phyloP scores from a whole-genome alignment of 805 yeast species.

The Ogataea henricii region DNA sequence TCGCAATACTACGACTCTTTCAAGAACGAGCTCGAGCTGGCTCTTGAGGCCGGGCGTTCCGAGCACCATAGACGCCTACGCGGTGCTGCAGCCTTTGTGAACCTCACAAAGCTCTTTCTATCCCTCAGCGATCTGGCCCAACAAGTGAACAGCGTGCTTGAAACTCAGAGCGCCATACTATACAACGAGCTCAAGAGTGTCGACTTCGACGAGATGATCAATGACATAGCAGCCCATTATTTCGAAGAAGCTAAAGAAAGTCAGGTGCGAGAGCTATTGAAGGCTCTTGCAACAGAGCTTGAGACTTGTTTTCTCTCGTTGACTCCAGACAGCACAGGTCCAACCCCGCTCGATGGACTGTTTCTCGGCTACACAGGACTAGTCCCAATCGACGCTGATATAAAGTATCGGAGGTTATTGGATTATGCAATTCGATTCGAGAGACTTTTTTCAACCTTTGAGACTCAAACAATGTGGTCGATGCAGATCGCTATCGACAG shows the following conservation, averaged over 20 bases:
- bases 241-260: background rate
- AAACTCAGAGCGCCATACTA: background rate
- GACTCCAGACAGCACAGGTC: background rate
- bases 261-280: background rate
- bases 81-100: slow-evolving; percentile 6
- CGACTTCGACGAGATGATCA: slow-evolving; percentile 5
- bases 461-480: slow-evolving; percentile 1
- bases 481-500: slow-evolving; percentile 1
- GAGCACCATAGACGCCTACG: slow-evolving; percentile 4
- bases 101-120: background rate
- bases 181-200: slow-evolving; percentile 4
- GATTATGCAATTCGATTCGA: slow-evolving; percentile 1
- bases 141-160: slow-evolving; percentile 2
- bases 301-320: background rate
- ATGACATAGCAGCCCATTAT: background rate
- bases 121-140: slow-evolving; percentile 7
- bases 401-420: background rate
- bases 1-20: slow-evolving; percentile 6
- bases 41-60: background rate
- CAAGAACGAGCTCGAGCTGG: slow-evolving; percentile 1
- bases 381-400: background rate
- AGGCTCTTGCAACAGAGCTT: background rate
- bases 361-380: background rate
- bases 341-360: background rate
- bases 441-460: slow-evolving; percentile 4